Base-by-base conservation (phyloP, 2,329 filamentous ascomycete species). In the Mycocentrospora acerina region DNA sequence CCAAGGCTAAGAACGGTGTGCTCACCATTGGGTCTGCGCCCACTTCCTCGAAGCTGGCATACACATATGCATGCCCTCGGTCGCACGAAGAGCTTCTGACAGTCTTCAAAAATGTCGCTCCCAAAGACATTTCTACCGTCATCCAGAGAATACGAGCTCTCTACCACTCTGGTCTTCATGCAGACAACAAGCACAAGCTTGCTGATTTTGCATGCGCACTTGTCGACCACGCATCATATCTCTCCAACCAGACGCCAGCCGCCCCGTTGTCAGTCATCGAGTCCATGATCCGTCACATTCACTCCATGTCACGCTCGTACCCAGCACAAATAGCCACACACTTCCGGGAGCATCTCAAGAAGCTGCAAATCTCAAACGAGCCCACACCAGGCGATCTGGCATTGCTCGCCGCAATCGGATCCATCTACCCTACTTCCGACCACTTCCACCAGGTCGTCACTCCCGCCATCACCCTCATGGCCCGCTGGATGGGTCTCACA, bases 401-500 rank as follows among this genome's bases (percentile, higher is more conserved):
- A 15, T 71, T 95, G n/a, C 72, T 98, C 24, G 90, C 88, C 0
- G 90, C 88, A 0, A 81, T 96, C 43, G 82, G 85, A 27, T 83
- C 82, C 2, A 86, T 94, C 36, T 98, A 95, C 59, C 90, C 93
- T 4, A 95, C 93, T 0, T 96, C 90, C 0, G 93, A 98, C 68
- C 90, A 97, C 69, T 98, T 97, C 68, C 93, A 98, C 59, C 86
- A 93, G 55, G 88, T 97, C 24, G 86, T 89, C 27, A 98, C 93
- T 2, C 93, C 93, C 2, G 86, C 91, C 1, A 86, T 89, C 68
- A 80, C 96, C 4, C 79, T 84, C n/a, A 88, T 97, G 67, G 80
- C 80, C 10, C 82, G 88, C 37, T 96, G 87, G 68, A 77, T 98
- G 17, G 88, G 86, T 1, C 82, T 95, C 54, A 88, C 83, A 39